Evolutionary conservation across 1,139 yeast genomes (phyloP), one percentile per base, ranked within the genome.

Genomic region (Scheffersomyces segobiensis): DNA sequence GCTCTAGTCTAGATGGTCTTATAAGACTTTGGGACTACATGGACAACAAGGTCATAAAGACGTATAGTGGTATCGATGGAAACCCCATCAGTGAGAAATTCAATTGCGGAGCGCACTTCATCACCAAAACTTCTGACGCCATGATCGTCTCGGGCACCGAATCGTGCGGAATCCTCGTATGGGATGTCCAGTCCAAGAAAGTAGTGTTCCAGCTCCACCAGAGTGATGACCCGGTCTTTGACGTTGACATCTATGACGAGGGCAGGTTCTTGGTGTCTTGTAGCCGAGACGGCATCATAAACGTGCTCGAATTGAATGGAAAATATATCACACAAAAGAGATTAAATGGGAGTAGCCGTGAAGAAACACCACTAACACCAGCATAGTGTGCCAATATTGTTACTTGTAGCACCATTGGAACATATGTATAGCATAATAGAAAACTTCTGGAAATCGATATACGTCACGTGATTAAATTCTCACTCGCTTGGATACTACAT

Each of bases 1-100:
- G 96, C 48, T 86, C 93, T 39, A 87, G 97, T 21, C 77, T 91
- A 59, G 98, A 93, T 71, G 97, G 97, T 3, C 78, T 83, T 8
- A 78, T 93, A 3, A 76, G 96, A 62, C 71, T 91, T 53, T 91
- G 97, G 97, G 95, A 91, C 70, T 91, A 89, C 70, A 86, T 88
- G 84, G 83, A 85, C 61, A 91, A 91, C 64, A 81, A 81, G 59
- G 93, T 93, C 14, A 86, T 92, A 55, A 91, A 93, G 75, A 90
- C 97, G 1, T 91, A 83, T 68, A 74, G 72, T 56, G 84, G 87
- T 39, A 55, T 64, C 1, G 66, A 67, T 18, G 72, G 71, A 8
- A 53, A 61, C 4, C 73, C 80, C 1, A 67, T 83, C n/a, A 73
- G 83, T 57, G 81, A 76, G 54, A 80, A 79, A 58, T 84, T 69